phyloP scores from a whole-genome alignment of 441 rosid genomes.

The Gossypium gossypioides region DNA sequence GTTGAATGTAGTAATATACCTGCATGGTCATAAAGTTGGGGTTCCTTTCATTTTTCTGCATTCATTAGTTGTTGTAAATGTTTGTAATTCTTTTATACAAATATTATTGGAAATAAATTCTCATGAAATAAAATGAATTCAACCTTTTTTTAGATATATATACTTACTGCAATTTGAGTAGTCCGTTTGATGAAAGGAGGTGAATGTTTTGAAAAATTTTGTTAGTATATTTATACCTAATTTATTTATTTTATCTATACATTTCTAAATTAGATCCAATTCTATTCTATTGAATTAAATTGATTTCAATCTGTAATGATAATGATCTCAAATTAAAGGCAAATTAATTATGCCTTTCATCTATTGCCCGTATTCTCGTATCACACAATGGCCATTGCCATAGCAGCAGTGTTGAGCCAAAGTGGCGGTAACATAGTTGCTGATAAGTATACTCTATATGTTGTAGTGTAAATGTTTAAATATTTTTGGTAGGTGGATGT shows the following conservation, averaged over 20 bases:
- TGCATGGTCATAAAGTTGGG: constrained; percentile 13
- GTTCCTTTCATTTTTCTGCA: background rate
- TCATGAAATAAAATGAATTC: background rate
- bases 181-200: background rate
- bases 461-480: no score
- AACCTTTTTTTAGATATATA: background rate
- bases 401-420: no score
- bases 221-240: background rate
- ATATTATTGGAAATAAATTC: background rate
- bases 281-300: no score
- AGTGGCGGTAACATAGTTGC: no score
- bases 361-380: no score
- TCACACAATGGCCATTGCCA: no score
- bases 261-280: background rate
- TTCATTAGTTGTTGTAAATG: constrained; percentile 29
- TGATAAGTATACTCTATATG: no score
- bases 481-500: no score
- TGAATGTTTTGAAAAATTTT: background rate
- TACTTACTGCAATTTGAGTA: background rate
- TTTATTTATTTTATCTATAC: background rate
- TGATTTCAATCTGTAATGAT: no score
- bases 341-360: background rate
- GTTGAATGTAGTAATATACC: constrained; percentile 7
- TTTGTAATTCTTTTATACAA: background rate
- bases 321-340: background rate